Conservation (phyloP, 192 early-diverging fungal genomes). For the Podila horticola region DNA sequence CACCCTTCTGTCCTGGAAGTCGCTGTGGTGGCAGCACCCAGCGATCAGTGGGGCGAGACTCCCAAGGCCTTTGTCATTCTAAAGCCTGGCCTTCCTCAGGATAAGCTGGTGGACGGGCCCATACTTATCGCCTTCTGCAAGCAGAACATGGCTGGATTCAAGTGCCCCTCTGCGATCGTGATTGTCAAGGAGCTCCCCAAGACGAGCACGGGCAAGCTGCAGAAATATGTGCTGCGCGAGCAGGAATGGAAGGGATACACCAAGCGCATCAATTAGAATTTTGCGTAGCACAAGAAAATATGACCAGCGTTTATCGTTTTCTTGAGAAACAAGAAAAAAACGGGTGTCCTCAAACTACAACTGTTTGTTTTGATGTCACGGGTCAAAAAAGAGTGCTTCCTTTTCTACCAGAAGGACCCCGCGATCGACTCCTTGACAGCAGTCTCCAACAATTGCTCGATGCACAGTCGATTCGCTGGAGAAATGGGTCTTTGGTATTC, state of each 20-base stretch:
- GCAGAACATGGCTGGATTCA: conserved; percentile 61
- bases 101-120: conserved; percentile 22
- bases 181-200: conserved; percentile 62
- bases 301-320: background rate
- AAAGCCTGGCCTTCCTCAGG: conserved; percentile 38
- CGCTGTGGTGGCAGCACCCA: conserved; percentile 66
- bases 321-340: background rate
- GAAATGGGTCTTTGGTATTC: background rate
- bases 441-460: background rate
- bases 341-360: background rate
- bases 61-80: conserved; percentile 66
- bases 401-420: background rate
- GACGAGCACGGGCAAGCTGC: conserved; percentile 61
- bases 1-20: conserved; percentile 63
- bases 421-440: background rate
- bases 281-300: background rate
- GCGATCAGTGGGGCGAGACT: conserved; percentile 69
- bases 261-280: conserved; percentile 49
- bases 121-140: conserved; percentile 54
- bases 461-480: background rate
- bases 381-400: too few species aligned
- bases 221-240: conserved; percentile 65
- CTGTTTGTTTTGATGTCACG: background rate
- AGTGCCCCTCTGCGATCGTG: conserved; percentile 57
- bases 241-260: conserved; percentile 54